phyloP scores from a whole-genome alignment of 129 eudicot species.

The Smallanthus sonchifolius region DNA sequence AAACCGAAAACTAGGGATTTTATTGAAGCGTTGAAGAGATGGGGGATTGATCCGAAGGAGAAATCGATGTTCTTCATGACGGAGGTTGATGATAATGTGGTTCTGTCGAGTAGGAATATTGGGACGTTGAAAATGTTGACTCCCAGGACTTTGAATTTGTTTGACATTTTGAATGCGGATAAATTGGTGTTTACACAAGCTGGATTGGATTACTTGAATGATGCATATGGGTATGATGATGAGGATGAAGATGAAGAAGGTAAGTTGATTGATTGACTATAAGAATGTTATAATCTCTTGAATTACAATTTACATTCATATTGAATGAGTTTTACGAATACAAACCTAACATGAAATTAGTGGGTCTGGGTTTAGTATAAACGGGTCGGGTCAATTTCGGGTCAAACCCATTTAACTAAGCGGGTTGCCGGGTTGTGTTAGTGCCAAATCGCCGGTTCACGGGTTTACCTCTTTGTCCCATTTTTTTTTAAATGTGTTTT shows the following conservation, averaged over 20 bases:
- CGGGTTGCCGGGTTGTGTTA: too few relatives aligned
- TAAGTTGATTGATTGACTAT: constrained; percentile 12
- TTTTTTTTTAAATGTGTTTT: too few relatives aligned
- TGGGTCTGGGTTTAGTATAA: too few relatives aligned
- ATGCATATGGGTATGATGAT: constrained; percentile 67
- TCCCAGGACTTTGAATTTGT: constrained; percentile 85
- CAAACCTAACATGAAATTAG: too few relatives aligned
- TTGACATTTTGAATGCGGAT: constrained; percentile 80
- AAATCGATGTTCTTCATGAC: constrained; percentile 78
- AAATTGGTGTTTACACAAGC: constrained; percentile 65
- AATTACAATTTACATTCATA: not conserved
- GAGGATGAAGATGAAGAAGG: constrained; percentile 34
- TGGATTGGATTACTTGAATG: constrained; percentile 84
- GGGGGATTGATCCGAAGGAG: constrained; percentile 86
- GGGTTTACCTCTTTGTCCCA: too few relatives aligned
- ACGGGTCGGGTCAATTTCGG: too few relatives aligned
- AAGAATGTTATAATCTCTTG: not conserved
- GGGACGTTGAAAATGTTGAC: constrained; percentile 88
- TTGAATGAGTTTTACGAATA: not conserved
- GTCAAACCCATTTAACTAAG: too few relatives aligned
- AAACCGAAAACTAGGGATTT: constrained; percentile 88
- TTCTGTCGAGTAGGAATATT: constrained; percentile 67
- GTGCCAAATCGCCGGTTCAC: too few relatives aligned
- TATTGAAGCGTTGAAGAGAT: constrained; percentile 59
- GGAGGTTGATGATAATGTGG: constrained; percentile 72